A percentile compares a stretch with the other conserved stretches of the same genome.
Evolutionary conservation across 1,139 yeast genomes (phyloP).

Genomic region (Kurtzmaniella natalensis): DNA sequence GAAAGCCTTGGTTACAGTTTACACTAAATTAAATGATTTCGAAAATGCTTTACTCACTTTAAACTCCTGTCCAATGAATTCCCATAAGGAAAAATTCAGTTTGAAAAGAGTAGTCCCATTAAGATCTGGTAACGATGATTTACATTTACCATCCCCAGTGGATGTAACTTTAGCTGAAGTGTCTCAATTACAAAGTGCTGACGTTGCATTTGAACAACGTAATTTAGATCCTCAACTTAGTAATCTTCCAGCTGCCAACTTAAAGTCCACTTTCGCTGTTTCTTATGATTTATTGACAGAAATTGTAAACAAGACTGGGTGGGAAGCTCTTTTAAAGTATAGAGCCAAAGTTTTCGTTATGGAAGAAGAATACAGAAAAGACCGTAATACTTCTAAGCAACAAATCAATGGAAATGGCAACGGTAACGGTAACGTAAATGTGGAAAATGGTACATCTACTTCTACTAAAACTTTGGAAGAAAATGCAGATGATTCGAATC

Average conservation of each 20-base stretch:
- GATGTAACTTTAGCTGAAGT: conserved; percentile 72
- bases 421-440: not conserved
- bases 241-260: conserved; percentile 70
- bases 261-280: conserved; percentile 73
- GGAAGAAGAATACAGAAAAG: conserved; percentile 83
- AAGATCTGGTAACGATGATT: conserved; percentile 46
- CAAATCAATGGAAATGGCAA: conserved; percentile 4
- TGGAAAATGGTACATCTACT: conserved; percentile 9
- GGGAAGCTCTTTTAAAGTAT: conserved; percentile 79
- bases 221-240: conserved; percentile 64
- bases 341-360: conserved; percentile 88
- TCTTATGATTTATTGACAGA: conserved; percentile 80
- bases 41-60: conserved; percentile 75
- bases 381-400: conserved; percentile 18
- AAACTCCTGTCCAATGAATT: conserved; percentile 91
- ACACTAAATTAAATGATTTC: conserved; percentile 66
- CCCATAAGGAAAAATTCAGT: conserved; percentile 57
- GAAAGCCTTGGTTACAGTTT: conserved; percentile 70
- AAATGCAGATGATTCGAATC: conserved; percentile 1
- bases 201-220: conserved; percentile 47
- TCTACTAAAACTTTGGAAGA: not conserved
- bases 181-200: conserved; percentile 50
- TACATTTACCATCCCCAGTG: conserved; percentile 71
- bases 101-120: conserved; percentile 59
- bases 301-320: conserved; percentile 69